Evolutionary conservation across 2,329 filamentous ascomycete species (phyloP).

Genomic region (Dendryphion nanum): DNA sequence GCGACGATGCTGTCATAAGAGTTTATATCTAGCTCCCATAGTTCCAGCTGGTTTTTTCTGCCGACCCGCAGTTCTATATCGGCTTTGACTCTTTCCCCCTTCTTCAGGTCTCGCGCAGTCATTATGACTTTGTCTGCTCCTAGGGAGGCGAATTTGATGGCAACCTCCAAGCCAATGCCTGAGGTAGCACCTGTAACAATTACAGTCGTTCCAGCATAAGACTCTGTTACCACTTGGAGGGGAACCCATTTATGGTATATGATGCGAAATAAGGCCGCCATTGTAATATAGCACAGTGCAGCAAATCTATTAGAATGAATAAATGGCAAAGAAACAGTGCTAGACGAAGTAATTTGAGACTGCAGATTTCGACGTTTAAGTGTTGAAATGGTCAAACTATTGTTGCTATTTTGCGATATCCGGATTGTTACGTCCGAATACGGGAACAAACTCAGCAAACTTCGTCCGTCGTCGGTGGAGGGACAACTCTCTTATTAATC

Average conservation of each 20-base stretch:
- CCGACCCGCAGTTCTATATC: conserved; percentile 26
- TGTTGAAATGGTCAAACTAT: too few relatives aligned
- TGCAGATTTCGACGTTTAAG: too few relatives aligned
- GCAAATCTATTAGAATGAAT: too few relatives aligned
- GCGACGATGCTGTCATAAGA: conserved; percentile 32
- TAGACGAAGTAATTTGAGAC: too few relatives aligned
- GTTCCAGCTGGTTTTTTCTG: conserved; percentile 28
- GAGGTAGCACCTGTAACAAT: conserved; percentile 47
- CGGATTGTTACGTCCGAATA: too few relatives aligned
- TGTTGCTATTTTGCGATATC: too few relatives aligned
- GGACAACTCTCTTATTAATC: too few relatives aligned
- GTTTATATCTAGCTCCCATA: conserved; percentile 39
- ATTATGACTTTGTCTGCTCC: conserved; percentile 41
- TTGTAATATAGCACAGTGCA: neutral
- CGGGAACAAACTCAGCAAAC: too few relatives aligned
- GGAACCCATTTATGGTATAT: conserved; percentile 35
- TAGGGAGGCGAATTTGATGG: conserved; percentile 35
- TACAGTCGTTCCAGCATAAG: conserved; percentile 40
- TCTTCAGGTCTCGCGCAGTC: conserved; percentile 33
- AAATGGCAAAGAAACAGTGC: too few relatives aligned
- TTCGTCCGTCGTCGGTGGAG: too few relatives aligned
- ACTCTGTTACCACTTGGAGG: conserved; percentile 32
- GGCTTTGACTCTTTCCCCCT: conserved; percentile 34
- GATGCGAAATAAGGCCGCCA: neutral
- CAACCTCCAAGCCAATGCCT: conserved; percentile 41